Conservation (phyloP, 2,329 filamentous ascomycete species). For the Annulohypoxylon truncatum region DNA sequence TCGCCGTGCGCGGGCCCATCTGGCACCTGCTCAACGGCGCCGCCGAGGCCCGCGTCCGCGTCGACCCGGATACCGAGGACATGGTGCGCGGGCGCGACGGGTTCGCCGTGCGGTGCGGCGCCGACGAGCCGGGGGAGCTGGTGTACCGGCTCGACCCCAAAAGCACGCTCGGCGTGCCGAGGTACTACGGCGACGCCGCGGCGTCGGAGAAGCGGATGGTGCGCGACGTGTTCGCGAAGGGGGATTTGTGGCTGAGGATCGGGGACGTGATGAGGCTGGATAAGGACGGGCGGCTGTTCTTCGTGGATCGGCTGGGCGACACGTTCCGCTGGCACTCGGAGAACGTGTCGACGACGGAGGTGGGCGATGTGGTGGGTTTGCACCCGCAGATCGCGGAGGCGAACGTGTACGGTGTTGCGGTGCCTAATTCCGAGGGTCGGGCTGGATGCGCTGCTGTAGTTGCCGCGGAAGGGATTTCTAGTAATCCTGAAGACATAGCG, state of each 20-base stretch:
- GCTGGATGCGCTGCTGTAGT: slow-evolving; percentile 57
- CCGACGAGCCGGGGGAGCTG: slow-evolving; percentile 76
- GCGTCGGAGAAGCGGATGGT: slow-evolving; percentile 74
- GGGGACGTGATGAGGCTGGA: slow-evolving; percentile 74
- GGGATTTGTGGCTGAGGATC: slow-evolving; percentile 75
- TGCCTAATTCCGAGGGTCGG: slow-evolving; percentile 58
- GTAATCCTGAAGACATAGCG: slow-evolving; percentile 42
- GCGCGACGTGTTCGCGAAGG: slow-evolving; percentile 71
- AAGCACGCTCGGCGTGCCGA: slow-evolving; percentile 64
- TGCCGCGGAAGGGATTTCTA: slow-evolving; percentile 47
- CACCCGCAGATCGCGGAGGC: slow-evolving; percentile 55
- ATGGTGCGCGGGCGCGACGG: slow-evolving; percentile 73
- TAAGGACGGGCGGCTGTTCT: slow-evolving; percentile 72
- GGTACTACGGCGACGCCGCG: slow-evolving; percentile 70
- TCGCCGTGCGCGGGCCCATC: slow-evolving; percentile 76
- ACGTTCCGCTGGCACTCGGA: slow-evolving; percentile 74
- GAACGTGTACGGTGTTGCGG: slow-evolving; percentile 57
- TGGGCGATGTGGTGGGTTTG: slow-evolving; percentile 55
- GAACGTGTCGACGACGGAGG: slow-evolving; percentile 60
- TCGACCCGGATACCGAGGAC: slow-evolving; percentile 75
- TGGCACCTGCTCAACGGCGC: slow-evolving; percentile 64
- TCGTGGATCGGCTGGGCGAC: slow-evolving; percentile 75
- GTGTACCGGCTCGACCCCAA: slow-evolving; percentile 68
- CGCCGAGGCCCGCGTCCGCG: slow-evolving; percentile 71
- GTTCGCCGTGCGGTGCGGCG: slow-evolving; percentile 70